A percentile compares a stretch with the other conserved stretches of the same genome.
Conservation (phyloP, 179 eudicot genomes). For the Actinidia arguta region DNA sequence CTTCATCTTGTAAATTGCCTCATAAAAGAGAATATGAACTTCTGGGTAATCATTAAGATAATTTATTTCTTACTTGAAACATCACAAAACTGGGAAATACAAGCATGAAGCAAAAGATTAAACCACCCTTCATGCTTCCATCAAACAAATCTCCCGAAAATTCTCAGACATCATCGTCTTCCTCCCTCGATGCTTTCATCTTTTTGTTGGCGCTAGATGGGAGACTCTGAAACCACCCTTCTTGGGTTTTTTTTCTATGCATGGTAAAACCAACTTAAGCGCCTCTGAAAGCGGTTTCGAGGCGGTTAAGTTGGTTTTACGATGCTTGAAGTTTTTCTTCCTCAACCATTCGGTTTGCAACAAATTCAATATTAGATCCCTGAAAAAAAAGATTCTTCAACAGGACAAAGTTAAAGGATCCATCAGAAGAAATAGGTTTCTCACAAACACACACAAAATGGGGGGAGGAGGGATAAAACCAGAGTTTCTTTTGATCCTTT, state of each 20-base stretch:
- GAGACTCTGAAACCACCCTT: conserved; percentile 39
- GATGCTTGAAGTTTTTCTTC: no score
- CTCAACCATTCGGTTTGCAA: neutral
- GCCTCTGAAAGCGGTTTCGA: conserved; percentile 50
- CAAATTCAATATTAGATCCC: conserved; percentile 2
- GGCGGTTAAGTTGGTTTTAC: neutral
- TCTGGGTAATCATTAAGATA: no score
- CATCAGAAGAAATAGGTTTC: neutral
- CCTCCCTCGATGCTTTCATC: conserved; percentile 28
- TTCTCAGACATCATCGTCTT: conserved; percentile 3
- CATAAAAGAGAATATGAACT: no score
- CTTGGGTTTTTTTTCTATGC: conserved; percentile 54
- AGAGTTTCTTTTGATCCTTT: neutral
- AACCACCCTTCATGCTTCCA: neutral
- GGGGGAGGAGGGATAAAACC: neutral
- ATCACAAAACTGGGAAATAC: no score
- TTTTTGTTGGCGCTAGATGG: conserved; percentile 15
- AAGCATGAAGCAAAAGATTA: neutral
- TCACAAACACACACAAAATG: neutral
- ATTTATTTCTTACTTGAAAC: neutral
- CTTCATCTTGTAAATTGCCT: no score
- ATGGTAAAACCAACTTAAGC: conserved; percentile 4
- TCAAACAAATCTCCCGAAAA: conserved; percentile 9
- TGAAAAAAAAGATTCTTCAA: neutral
- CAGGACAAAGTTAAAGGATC: neutral